phyloP scores from a whole-genome alignment of 768 basidiomycete species.

The Butyriboletus loyo region DNA sequence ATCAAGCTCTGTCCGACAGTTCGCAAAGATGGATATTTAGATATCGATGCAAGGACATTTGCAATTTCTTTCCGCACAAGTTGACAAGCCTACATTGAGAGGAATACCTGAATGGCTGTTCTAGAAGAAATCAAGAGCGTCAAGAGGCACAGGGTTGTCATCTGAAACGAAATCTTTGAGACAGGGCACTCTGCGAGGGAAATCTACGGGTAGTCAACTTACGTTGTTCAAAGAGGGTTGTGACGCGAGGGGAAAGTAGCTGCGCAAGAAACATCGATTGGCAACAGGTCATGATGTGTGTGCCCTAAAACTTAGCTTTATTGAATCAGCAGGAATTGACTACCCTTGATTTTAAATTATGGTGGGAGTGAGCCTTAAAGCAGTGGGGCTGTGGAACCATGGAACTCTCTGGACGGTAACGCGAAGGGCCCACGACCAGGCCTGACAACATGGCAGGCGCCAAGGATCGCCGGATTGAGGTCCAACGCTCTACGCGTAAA shows the following conservation, averaged over 20 bases:
- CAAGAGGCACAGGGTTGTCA: slow-evolving; percentile 2
- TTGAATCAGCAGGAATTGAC: slow-evolving; percentile 4
- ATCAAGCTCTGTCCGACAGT: slow-evolving; percentile 1
- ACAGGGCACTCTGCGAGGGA: not conserved
- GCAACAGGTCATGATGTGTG: not conserved
- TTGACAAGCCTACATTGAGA: not conserved
- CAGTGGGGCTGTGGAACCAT: not conserved
- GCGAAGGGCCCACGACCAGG: not conserved
- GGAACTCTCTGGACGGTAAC: not conserved
- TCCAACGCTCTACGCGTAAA: not conserved
- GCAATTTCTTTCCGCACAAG: not conserved
- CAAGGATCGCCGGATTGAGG: not conserved
- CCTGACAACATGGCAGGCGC: not conserved
- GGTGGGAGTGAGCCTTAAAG: not conserved
- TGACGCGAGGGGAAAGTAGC: not conserved
- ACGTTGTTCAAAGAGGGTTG: slow-evolving; percentile 7
- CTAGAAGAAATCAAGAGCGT: not conserved
- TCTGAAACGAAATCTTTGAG: not conserved
- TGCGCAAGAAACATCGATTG: not conserved
- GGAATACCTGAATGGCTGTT: not conserved
- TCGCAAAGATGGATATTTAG: not conserved
- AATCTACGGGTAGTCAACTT: slow-evolving; percentile 1
- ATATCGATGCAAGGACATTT: not conserved
- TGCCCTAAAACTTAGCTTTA: slow-evolving; percentile 15
- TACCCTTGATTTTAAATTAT: slow-evolving; percentile 6